phyloP scores from a whole-genome alignment of 768 basidiomycete genomes.

The Tylopilus vinaceipallidus region DNA sequence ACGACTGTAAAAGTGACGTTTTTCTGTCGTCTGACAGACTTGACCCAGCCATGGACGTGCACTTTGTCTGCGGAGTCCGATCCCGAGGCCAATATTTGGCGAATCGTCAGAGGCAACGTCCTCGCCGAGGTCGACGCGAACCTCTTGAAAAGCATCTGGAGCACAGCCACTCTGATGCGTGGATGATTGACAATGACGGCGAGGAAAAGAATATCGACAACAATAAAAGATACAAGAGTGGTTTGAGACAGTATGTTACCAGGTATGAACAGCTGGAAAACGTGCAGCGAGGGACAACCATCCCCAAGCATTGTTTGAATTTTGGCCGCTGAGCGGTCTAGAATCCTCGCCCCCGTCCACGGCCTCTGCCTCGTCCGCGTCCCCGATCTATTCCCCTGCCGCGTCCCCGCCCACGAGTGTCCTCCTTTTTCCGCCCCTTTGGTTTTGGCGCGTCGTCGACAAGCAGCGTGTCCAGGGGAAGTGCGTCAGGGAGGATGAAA shows the following conservation, averaged over 20 bases:
- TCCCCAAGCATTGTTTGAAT: neutral
- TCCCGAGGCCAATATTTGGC: slow-evolving; percentile 35
- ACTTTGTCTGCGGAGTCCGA: slow-evolving; percentile 18
- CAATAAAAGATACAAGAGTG: too few species aligned
- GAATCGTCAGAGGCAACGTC: slow-evolving; percentile 32
- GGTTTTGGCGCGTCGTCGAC: slow-evolving; percentile 98
- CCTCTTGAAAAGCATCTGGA: slow-evolving; percentile 27
- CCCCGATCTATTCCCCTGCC: slow-evolving; percentile 50
- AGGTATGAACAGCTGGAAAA: too few species aligned
- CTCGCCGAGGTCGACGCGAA: slow-evolving; percentile 29
- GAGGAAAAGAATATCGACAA: too few species aligned
- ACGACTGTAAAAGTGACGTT: slow-evolving; percentile 82
- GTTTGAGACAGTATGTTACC: too few species aligned
- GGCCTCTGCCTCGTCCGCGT: slow-evolving; percentile 54
- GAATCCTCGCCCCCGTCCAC: slow-evolving; percentile 48
- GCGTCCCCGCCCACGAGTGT: slow-evolving; percentile 60
- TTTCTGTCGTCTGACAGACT: slow-evolving; percentile 84
- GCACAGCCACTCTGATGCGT: slow-evolving; percentile 25
- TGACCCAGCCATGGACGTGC: slow-evolving; percentile 78
- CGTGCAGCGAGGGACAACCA: too few species aligned
- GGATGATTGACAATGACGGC: too few species aligned
- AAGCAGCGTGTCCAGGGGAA: slow-evolving; percentile 93
- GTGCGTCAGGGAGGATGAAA: slow-evolving; percentile 94
- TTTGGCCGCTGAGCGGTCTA: too few species aligned
- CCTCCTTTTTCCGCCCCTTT: slow-evolving; percentile 89